phyloP scores from a whole-genome alignment of 345 rosid genomes.

The Atalantia buxifolia region DNA sequence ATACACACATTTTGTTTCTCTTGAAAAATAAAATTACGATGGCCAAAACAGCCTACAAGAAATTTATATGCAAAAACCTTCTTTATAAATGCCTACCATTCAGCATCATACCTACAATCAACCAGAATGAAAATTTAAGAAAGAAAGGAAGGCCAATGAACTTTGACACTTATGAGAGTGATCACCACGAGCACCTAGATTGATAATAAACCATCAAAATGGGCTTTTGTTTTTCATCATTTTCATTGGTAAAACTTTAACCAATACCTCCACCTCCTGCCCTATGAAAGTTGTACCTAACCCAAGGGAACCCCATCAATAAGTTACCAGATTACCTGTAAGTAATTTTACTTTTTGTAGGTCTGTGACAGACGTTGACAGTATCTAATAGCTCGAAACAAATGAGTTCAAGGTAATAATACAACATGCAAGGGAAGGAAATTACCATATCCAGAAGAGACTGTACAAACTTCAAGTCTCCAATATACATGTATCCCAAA shows the following conservation, averaged over 20 bases:
- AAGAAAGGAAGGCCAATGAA: background rate
- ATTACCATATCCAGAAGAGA: slow-evolving; percentile 56
- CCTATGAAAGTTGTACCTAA: background rate
- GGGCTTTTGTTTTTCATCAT: background rate
- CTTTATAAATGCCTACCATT: background rate
- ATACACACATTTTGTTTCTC: background rate
- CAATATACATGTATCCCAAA: slow-evolving; percentile 70
- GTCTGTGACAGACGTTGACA: background rate
- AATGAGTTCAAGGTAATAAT: background rate
- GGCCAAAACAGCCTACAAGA: background rate
- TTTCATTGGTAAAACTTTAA: background rate
- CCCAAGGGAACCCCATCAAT: background rate
- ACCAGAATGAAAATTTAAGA: background rate
- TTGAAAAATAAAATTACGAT: background rate
- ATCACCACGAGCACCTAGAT: background rate
- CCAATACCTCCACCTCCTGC: background rate
- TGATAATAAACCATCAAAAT: background rate
- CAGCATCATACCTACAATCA: background rate
- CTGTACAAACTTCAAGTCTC: slow-evolving; percentile 52
- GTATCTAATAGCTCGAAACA: background rate
- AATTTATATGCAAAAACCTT: background rate
- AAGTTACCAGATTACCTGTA: background rate
- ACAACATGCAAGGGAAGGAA: slow-evolving; percentile 4
- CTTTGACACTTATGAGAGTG: background rate
- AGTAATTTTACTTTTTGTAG: background rate